These are phyloP conservation scores for Vinca minor DNA, from an alignment of 257 asterid species.

Conservation along the genomic window DNA sequence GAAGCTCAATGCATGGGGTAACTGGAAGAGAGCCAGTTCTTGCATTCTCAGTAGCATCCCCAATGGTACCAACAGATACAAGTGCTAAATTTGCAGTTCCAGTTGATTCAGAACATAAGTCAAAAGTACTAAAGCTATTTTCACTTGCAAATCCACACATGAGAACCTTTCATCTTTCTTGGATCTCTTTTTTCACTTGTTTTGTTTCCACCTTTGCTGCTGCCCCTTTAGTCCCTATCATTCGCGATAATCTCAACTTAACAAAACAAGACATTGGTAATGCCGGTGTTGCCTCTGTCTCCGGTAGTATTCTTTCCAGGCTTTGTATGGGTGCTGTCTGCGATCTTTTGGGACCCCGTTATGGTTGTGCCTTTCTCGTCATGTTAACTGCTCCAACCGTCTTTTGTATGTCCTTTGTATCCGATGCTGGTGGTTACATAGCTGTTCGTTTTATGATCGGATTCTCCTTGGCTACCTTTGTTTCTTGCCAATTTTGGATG, in stretches of 20 bases:
- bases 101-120: conserved; percentile 34
- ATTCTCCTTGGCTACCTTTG: conserved; percentile 49
- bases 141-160: conserved; percentile 38
- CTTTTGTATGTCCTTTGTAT: conserved; percentile 37
- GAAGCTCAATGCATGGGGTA: conserved; percentile 21
- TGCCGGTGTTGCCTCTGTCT: conserved; percentile 58
- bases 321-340: conserved; percentile 55
- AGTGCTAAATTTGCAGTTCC: conserved; percentile 24
- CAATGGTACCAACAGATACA: neutral
- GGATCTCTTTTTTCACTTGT: conserved; percentile 65
- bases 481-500: conserved; percentile 54
- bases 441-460: conserved; percentile 55
- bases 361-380: conserved; percentile 48
- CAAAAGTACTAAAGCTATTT: conserved; percentile 21
- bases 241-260: conserved; percentile 51
- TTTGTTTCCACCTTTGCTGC: conserved; percentile 63
- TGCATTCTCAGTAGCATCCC: conserved; percentile 5
- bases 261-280: conserved; percentile 49
- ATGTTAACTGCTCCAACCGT: conserved; percentile 45
- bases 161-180: conserved; percentile 59
- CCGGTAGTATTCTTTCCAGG: conserved; percentile 57
- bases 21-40: conserved; percentile 11
- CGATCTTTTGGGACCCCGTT: conserved; percentile 46
- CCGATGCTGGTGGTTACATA: conserved; percentile 34
- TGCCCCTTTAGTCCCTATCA: conserved; percentile 59